Evolutionary conservation across 257 asterid species (phyloP).

Genomic region (Lithospermum erythrorhizon): DNA sequence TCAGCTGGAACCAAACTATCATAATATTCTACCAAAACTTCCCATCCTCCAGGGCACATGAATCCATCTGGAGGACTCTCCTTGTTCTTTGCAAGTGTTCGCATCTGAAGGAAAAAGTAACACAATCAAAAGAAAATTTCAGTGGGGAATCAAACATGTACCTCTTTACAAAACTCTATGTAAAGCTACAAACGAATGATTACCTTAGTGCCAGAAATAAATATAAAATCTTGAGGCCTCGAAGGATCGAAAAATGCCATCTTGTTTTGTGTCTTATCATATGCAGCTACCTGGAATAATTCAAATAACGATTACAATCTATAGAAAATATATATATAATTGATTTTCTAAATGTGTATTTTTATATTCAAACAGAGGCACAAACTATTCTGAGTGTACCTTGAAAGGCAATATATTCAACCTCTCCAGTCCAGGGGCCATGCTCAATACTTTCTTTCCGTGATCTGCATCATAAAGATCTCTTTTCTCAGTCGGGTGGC

Average conservation of each 20-base stretch:
- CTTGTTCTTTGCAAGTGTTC: slow-evolving; percentile 68
- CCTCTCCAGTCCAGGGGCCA: slow-evolving; percentile 93
- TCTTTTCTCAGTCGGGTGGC: slow-evolving; percentile 80
- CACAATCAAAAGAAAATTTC: not conserved
- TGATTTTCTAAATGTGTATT: not conserved
- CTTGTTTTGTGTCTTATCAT: slow-evolving; percentile 66
- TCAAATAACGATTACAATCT: not conserved
- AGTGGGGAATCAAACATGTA: not conserved
- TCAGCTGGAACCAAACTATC: slow-evolving; percentile 50
- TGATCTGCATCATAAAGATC: slow-evolving; percentile 96
- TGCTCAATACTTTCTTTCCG: slow-evolving; percentile 86
- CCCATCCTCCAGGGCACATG: slow-evolving; percentile 97
- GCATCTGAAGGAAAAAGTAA: slow-evolving; percentile 42
- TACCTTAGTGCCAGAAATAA: slow-evolving; percentile 97
- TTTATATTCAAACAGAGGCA: not conserved
- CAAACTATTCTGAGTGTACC: slow-evolving; percentile 23
- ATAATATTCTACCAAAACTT: slow-evolving; percentile 84
- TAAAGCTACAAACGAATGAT: not conserved
- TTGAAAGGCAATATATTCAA: slow-evolving; percentile 84
- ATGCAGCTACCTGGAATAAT: slow-evolving; percentile 73
- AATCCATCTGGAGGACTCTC: slow-evolving; percentile 93
- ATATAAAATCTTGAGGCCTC: slow-evolving; percentile 75
- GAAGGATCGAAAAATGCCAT: slow-evolving; percentile 98
- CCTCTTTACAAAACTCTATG: not conserved
- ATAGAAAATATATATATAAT: not conserved